Evolutionary conservation across 305 asterid genomes (phyloP).

Genomic region (Fraxinus xanthoxyloides): DNA sequence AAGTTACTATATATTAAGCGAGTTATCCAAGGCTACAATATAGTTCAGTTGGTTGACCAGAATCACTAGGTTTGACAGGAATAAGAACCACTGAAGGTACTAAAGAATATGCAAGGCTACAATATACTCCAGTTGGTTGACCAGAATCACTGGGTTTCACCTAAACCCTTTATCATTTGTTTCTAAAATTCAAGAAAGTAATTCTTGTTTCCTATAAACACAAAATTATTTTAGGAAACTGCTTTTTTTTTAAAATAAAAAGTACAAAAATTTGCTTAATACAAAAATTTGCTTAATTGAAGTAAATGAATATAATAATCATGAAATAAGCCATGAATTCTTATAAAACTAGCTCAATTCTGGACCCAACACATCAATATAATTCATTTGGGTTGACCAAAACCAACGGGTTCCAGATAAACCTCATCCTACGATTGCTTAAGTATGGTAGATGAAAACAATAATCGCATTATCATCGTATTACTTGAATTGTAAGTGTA

Average conservation of each 20-base stretch:
- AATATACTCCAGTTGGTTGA: background rate
- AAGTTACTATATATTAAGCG: background rate
- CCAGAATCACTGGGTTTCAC: background rate
- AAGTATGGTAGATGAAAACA: background rate
- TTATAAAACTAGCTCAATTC: background rate
- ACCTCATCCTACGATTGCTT: background rate
- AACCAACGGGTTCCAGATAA: background rate
- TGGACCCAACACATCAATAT: background rate
- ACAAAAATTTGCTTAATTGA: background rate
- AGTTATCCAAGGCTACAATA: background rate
- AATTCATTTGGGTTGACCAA: background rate
- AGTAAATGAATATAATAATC: background rate
- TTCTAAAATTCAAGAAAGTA: slow-evolving; percentile 6
- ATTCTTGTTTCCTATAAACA: background rate
- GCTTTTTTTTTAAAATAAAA: background rate
- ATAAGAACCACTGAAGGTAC: background rate
- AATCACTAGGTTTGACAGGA: background rate
- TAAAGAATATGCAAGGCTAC: background rate
- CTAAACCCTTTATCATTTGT: background rate
- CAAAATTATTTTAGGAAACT: background rate
- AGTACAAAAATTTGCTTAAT: background rate
- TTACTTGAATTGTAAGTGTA: background rate
- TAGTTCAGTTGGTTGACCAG: background rate
- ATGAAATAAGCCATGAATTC: background rate
- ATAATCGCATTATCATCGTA: background rate